Percentiles rank a stretch among this genome's conserved stretches.
phyloP scores from a whole-genome alignment of 2,329 filamentous ascomycete species.

The Diaporthe ilicicola region DNA sequence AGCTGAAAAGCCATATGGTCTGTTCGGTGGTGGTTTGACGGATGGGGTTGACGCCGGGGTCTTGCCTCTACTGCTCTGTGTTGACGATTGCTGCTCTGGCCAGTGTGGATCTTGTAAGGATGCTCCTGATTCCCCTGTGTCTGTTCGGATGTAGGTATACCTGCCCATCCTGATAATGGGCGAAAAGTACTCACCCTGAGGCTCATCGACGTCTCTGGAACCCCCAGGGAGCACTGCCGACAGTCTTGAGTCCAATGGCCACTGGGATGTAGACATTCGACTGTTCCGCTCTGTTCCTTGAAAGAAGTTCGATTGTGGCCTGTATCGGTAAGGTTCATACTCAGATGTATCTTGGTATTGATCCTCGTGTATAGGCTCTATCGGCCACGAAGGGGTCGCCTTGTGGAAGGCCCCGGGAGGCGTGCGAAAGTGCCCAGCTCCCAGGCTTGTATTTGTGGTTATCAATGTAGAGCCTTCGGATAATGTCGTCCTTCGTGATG shows the following conservation, averaged over 20 bases:
- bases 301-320: background rate
- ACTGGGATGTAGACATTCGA: background rate
- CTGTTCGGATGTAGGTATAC: slow-evolving; percentile 8
- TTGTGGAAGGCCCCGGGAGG: background rate
- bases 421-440: background rate
- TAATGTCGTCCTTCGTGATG: background rate
- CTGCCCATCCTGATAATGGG: slow-evolving; percentile 11
- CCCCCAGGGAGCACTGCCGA: background rate
- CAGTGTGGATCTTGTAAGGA: background rate
- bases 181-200: background rate
- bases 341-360: background rate
- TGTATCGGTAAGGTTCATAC: background rate
- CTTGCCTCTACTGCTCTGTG: background rate
- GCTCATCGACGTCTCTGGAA: background rate
- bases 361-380: background rate
- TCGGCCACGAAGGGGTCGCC: background rate
- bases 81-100: background rate
- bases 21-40: background rate
- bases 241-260: background rate
- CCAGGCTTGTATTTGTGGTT: background rate
- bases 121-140: background rate
- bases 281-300: background rate
- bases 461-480: background rate
- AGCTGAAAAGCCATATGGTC: slow-evolving; percentile 38
- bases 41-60: background rate